These are phyloP conservation scores for Kazachstania viticola DNA, from an alignment of 805 yeast species.

Conservation along the genomic window DNA sequence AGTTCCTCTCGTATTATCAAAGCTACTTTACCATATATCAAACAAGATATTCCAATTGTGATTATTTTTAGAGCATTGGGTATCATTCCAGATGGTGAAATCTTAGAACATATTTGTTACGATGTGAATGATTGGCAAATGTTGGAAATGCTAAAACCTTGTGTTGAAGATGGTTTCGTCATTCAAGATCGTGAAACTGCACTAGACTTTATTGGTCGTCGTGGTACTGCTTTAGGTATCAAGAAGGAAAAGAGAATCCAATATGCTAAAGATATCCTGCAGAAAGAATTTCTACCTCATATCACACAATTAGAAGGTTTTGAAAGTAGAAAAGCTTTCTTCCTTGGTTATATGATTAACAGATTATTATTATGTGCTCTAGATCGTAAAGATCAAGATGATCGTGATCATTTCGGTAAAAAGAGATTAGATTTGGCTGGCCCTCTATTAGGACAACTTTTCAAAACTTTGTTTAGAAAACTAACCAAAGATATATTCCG, in stretches of 20 bases:
- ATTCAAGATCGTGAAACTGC: conserved; percentile 98
- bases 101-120: conserved; percentile 93
- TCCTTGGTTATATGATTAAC: conserved; percentile 96
- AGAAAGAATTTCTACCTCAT: conserved; percentile 92
- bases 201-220: conserved; percentile 93
- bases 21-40: conserved; percentile 92
- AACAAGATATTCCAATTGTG: conserved; percentile 93
- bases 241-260: conserved; percentile 96
- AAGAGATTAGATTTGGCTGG: conserved; percentile 98
- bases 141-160: conserved; percentile 97
- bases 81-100: conserved; percentile 98
- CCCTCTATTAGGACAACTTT: conserved; percentile 88
- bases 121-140: conserved; percentile 98
- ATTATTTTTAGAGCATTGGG: conserved; percentile 97
- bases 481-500: conserved; percentile 93
- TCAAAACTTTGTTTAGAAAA: conserved; percentile 88
- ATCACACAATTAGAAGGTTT: conserved; percentile 96
- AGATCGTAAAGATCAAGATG: conserved; percentile 96
- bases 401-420: conserved; percentile 98
- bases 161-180: conserved; percentile 97
- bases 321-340: conserved; percentile 93
- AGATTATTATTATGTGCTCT: conserved; percentile 88
- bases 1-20: conserved; percentile 72
- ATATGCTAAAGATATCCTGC: conserved; percentile 92
- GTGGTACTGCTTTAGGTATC: conserved; percentile 94